Percentiles rank a stretch among this genome's conserved stretches.
Conservation (phyloP, 768 basidiomycete genomes). For the Leccinum olivaceopallidum region DNA sequence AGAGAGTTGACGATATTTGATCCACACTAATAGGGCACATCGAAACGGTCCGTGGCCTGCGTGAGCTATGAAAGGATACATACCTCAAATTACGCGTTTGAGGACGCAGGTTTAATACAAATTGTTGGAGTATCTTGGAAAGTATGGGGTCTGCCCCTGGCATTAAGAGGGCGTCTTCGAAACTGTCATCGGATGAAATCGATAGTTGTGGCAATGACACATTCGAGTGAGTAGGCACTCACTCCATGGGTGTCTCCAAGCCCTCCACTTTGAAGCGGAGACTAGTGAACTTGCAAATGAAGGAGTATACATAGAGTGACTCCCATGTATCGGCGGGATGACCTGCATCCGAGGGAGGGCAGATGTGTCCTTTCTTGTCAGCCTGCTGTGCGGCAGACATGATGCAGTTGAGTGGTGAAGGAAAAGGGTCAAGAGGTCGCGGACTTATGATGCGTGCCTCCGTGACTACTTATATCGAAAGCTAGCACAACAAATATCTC, state of each 20-base stretch:
- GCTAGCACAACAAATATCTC: conserved; percentile 35
- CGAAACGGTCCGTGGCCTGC: conserved; percentile 31
- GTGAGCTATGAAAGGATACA: conserved; percentile 35
- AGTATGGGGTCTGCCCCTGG: conserved; percentile 72
- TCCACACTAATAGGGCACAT: conserved; percentile 57
- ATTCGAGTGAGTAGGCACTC: conserved; percentile 39
- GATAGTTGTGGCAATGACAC: conserved; percentile 33
- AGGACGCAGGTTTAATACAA: conserved; percentile 80
- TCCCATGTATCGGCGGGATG: conserved; percentile 89
- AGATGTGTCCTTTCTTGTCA: conserved; percentile 53
- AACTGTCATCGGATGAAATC: conserved; percentile 45
- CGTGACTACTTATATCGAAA: conserved; percentile 41
- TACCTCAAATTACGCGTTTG: conserved; percentile 91
- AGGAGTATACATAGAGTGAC: conserved; percentile 80
- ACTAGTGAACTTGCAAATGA: conserved; percentile 81
- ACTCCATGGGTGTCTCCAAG: conserved; percentile 83
- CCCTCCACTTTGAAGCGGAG: conserved; percentile 76
- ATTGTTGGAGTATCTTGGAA: conserved; percentile 69
- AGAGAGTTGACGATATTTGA: conserved; percentile 78
- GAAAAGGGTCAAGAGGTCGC: conserved; percentile 38
- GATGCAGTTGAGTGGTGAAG: conserved; percentile 34
- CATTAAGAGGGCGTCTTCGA: conserved; percentile 77
- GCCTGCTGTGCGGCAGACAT: conserved; percentile 38
- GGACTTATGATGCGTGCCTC: conserved; percentile 35
- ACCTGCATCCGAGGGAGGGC: conserved; percentile 58